phyloP scores from a whole-genome alignment of 179 eudicot species.

The Dionaea muscipula region DNA sequence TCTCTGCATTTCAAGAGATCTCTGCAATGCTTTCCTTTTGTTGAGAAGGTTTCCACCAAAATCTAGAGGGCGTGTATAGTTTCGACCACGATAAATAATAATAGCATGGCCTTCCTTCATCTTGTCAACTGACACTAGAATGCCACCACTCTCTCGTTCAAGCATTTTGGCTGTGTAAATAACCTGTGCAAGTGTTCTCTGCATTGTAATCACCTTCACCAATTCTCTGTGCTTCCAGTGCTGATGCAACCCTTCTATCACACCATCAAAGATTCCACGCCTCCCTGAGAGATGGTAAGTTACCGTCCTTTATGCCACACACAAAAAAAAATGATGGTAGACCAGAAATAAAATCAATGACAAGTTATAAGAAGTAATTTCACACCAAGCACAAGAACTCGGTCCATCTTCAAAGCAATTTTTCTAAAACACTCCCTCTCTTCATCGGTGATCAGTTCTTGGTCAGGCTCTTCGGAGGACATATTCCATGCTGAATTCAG shows the following conservation, averaged over 20 bases:
- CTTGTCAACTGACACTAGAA: slow-evolving; percentile 62
- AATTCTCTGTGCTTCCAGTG: slow-evolving; percentile 97
- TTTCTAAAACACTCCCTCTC: slow-evolving; percentile 69
- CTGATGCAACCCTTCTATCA: slow-evolving; percentile 84
- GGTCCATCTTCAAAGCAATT: slow-evolving; percentile 58
- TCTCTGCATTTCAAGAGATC: slow-evolving; percentile 87
- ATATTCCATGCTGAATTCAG: slow-evolving; percentile 46
- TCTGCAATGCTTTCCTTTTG: slow-evolving; percentile 64
- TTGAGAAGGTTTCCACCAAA: slow-evolving; percentile 46
- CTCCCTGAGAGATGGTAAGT: slow-evolving; percentile 42
- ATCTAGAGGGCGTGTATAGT: slow-evolving; percentile 63
- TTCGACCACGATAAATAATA: slow-evolving; percentile 81
- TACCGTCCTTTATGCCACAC: background rate
- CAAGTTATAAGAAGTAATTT: background rate
- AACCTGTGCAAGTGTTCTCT: slow-evolving; percentile 43
- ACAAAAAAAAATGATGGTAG: background rate
- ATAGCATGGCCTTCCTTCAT: slow-evolving; percentile 83
- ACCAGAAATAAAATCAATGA: background rate
- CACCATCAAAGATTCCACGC: slow-evolving; percentile 86
- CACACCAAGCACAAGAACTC: slow-evolving; percentile 66
- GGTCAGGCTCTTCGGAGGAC: slow-evolving; percentile 49
- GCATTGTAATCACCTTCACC: slow-evolving; percentile 81
- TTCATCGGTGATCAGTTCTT: slow-evolving; percentile 69
- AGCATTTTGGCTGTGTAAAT: slow-evolving; percentile 55
- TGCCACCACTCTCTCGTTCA: slow-evolving; percentile 68